Conservation (phyloP, 441 rosid species). For the Rhodomyrtus psidioides region DNA sequence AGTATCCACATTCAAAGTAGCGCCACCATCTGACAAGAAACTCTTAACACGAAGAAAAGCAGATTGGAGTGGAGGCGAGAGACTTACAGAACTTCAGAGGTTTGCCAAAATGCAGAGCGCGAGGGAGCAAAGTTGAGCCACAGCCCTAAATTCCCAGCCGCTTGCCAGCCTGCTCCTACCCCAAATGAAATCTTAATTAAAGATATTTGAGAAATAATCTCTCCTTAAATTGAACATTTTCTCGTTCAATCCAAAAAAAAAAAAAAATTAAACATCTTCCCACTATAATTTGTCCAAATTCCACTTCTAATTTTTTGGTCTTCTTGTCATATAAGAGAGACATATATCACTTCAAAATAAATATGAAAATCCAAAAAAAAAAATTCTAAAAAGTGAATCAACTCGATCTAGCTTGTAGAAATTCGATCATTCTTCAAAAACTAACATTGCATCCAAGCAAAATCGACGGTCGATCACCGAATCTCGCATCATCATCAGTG, state of each 20-base stretch:
- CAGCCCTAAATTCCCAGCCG: background rate
- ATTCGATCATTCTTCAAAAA: too few species aligned
- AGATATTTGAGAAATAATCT: background rate
- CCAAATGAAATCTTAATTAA: background rate
- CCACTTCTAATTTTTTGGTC: background rate
- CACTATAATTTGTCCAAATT: background rate
- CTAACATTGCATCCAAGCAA: too few species aligned
- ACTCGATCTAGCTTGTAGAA: too few species aligned
- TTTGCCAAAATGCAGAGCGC: background rate
- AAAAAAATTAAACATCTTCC: background rate
- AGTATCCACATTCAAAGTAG: background rate
- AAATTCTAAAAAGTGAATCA: too few species aligned
- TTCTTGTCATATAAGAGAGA: too few species aligned
- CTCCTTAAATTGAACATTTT: background rate
- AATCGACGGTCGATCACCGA: too few species aligned
- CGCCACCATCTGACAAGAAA: background rate
- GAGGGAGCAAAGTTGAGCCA: background rate
- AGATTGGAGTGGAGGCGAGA: background rate
- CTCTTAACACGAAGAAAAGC: background rate
- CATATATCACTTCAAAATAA: too few species aligned
- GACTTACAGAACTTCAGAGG: background rate
- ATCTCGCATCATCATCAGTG: too few species aligned
- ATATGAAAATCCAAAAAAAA: too few species aligned
- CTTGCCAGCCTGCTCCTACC: background rate
- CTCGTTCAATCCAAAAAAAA: background rate